Conservation (phyloP, 306 rosid genomes). For the Lotus japonicus region DNA sequence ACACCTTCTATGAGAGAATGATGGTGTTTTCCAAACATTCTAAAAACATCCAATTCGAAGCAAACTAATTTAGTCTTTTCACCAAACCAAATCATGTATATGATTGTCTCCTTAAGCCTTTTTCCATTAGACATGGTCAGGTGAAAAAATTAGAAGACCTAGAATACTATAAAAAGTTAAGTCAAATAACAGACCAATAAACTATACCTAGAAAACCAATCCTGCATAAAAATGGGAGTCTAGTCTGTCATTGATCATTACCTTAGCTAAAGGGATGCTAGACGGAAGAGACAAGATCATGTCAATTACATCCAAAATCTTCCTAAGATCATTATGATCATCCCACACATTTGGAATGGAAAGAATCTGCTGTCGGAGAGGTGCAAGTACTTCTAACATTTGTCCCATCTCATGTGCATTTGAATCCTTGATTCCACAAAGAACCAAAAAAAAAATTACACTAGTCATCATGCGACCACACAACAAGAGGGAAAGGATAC, state of each 20-base stretch:
- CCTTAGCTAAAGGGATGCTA: constrained; percentile 75
- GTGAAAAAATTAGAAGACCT: too few relatives aligned
- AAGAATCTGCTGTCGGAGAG: constrained; percentile 45
- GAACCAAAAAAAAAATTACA: not conserved
- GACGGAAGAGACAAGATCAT: constrained; percentile 67
- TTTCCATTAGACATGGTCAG: too few relatives aligned
- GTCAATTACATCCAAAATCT: constrained; percentile 47
- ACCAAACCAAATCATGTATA: too few relatives aligned
- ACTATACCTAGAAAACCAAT: too few relatives aligned
- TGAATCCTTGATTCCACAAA: constrained; percentile 52
- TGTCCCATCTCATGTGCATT: constrained; percentile 65
- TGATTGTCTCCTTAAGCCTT: too few relatives aligned
- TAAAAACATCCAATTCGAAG: not conserved
- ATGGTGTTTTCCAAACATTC: too few relatives aligned
- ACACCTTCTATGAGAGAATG: too few relatives aligned
- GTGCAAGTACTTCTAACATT: constrained; percentile 59
- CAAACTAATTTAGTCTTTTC: too few relatives aligned
- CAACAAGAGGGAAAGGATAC: not conserved
- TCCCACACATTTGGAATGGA: constrained; percentile 48
- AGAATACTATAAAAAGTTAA: too few relatives aligned
- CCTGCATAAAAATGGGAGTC: too few relatives aligned
- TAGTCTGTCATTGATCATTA: constrained; percentile 17
- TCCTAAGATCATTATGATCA: constrained; percentile 58
- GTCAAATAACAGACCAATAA: too few relatives aligned
- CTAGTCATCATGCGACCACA: constrained; percentile 2